Evolutionary conservation across 306 rosid genomes (phyloP).

Genomic region (Prinsepia uniflora): DNA sequence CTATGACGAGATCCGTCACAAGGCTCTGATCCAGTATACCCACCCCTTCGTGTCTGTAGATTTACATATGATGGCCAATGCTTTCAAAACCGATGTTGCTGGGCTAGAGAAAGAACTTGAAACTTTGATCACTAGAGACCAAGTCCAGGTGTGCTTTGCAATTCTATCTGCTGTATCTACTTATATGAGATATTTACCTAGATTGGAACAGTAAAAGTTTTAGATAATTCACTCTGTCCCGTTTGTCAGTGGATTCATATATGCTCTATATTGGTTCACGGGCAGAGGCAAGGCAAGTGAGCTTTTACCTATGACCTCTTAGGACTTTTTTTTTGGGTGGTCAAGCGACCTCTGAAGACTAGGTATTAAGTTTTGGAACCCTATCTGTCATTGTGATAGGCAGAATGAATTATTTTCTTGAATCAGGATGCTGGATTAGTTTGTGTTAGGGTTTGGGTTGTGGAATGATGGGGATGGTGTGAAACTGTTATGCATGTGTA

Average conservation of each 20-base stretch:
- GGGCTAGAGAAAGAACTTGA: conserved; percentile 98
- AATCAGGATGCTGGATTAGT: not conserved
- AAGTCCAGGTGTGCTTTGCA: conserved; percentile 70
- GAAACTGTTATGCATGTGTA: not conserved
- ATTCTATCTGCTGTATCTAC: conserved; percentile 18
- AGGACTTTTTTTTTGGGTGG: not conserved
- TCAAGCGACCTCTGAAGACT: not conserved
- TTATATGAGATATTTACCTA: not conserved
- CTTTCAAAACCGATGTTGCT: conserved; percentile 84
- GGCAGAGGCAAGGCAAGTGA: not conserved
- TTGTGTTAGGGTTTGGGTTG: not conserved
- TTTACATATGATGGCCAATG: conserved; percentile 85
- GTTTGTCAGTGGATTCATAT: not conserved
- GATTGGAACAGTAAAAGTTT: not conserved
- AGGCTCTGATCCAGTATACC: conserved; percentile 91
- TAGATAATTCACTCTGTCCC: not conserved
- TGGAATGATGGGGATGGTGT: not conserved
- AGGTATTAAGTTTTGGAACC: not conserved
- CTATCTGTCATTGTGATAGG: not conserved
- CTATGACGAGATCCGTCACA: conserved; percentile 91
- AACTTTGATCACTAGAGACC: conserved; percentile 88
- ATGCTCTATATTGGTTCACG: not conserved
- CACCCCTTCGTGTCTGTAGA: conserved; percentile 96
- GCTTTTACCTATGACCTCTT: not conserved
- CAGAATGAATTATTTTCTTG: not conserved